Evolutionary conservation across 2,329 filamentous ascomycete species (phyloP), one percentile per base, ranked within the genome.

Genomic region (Fusarium ambrosium): DNA sequence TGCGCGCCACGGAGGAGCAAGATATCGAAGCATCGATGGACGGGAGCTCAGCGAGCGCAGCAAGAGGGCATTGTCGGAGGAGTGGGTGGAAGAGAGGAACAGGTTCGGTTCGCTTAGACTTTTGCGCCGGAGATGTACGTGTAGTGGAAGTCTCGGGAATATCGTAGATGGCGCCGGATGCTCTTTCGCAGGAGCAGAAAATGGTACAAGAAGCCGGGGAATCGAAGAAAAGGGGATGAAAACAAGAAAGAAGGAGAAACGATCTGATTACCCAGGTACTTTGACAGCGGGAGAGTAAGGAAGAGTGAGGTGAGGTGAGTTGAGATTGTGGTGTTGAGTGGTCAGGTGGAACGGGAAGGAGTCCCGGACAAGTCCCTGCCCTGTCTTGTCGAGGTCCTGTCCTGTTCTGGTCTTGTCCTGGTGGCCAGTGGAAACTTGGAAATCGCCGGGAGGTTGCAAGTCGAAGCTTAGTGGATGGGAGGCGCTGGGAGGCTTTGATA

Each of bases 21-120:
- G 64, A 69, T 68, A 66, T 45, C 73, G 77, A 71, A 77, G 77
- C 77, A 78, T 79, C 65, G 75, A 74, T 66, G 59, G 67, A 64
- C 32, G 55, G 60, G 27, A 59, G 65, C 77, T 78, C 73, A 78
- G 53, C 66, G 65, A 71, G 72, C 41, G 62, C 62, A 32, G 64
- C 70, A 63, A 24, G 64, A 66, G 70, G 51, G 64, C 77, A 78
- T 79, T 75, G 48, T 79, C 60, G 74, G 55, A 45, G 48, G 69
- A 51, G 74, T 45, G 51, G 48, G 67, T 61, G 62, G 66, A 58
- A 62, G 18, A 27, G 29, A 53, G 18, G 48, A 29, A n/a, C 29
- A 32, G 29, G 29, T 32, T 53, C 48, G 48, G 51, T 55, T 55
- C 64, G 64, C 43, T 67, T 62, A 64, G 55, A 45, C 37, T 64